Conservation (phyloP, 2,329 filamentous ascomycete species). For the Aureobasidium subglaciale region DNA sequence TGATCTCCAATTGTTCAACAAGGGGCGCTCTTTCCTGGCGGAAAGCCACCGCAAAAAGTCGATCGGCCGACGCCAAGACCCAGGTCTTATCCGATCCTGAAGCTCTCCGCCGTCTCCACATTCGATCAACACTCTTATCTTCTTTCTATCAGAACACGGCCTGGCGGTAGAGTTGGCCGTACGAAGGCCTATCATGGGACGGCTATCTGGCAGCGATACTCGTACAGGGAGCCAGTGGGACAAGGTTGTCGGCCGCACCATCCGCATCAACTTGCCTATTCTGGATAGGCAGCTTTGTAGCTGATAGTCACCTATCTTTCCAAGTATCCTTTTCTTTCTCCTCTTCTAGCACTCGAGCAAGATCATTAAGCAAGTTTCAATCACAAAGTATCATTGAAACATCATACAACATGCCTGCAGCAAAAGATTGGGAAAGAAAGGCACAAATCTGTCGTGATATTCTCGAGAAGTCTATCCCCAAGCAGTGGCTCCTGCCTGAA, state of each 20-base stretch:
- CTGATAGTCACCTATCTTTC: background rate
- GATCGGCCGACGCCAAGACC: background rate
- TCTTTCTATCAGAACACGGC: background rate
- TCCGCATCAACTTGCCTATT: slow-evolving; percentile 2
- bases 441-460: slow-evolving; percentile 15
- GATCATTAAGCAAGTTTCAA: no score
- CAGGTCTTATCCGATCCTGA: background rate
- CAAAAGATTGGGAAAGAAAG: slow-evolving; percentile 13
- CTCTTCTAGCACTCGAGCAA: background rate
- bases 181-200: background rate
- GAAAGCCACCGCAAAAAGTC: background rate
- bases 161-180: background rate
- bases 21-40: background rate
- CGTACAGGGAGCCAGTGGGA: background rate
- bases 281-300: background rate
- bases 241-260: background rate
- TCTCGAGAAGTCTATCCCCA: slow-evolving; percentile 43
- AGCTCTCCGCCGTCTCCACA: background rate
- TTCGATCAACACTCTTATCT: slow-evolving; percentile 6
- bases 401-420: slow-evolving; percentile 10
- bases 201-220: background rate
- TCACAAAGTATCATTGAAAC: no score
- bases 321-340: background rate
- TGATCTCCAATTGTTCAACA: background rate
- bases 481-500: slow-evolving; percentile 50